Conservation (phyloP, 2,329 filamentous ascomycete species). For the Aspergillus quadrilineatus region DNA sequence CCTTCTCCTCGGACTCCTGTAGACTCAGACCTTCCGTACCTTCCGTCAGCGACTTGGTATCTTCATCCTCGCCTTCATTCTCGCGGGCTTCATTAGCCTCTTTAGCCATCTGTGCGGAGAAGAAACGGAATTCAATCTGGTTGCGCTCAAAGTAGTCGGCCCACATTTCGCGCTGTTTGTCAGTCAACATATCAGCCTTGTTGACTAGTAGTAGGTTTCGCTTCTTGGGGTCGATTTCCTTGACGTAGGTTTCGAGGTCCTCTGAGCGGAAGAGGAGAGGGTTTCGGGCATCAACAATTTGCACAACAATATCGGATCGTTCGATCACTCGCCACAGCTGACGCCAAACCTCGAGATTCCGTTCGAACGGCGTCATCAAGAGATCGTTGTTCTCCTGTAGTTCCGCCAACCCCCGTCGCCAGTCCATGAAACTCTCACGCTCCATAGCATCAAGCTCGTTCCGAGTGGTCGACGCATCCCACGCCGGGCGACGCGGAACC, state of each 20-base stretch:
- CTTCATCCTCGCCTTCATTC: slow-evolving; percentile 52
- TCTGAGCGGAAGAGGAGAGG: slow-evolving; percentile 91
- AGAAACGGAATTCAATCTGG: slow-evolving; percentile 89
- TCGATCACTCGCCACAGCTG: slow-evolving; percentile 98
- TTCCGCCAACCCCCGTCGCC: slow-evolving; percentile 87
- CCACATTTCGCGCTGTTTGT: slow-evolving; percentile 78
- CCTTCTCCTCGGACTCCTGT: slow-evolving; percentile 30
- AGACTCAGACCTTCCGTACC: slow-evolving; percentile 18
- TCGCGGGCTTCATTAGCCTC: slow-evolving; percentile 76
- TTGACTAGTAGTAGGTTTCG: slow-evolving; percentile 92
- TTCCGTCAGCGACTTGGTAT: slow-evolving; percentile 29
- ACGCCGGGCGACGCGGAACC: slow-evolving; percentile 83
- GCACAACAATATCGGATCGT: slow-evolving; percentile 89
- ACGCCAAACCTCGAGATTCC: slow-evolving; percentile 96
- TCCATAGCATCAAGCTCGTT: slow-evolving; percentile 77
- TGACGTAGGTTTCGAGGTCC: slow-evolving; percentile 90
- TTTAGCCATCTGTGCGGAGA: slow-evolving; percentile 89
- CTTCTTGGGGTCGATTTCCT: slow-evolving; percentile 84
- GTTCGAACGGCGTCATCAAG: slow-evolving; percentile 95
- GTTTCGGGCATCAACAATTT: slow-evolving; percentile 97
- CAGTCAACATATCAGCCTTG: slow-evolving; percentile 98
- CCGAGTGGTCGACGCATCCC: slow-evolving; percentile 82
- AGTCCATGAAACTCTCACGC: slow-evolving; percentile 76
- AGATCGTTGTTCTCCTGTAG: slow-evolving; percentile 91
- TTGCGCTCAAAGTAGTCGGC: slow-evolving; percentile 79